Evolutionary conservation across 2,329 filamentous ascomycete species (phyloP).

Genomic region (Aspergillus aculeatus): DNA sequence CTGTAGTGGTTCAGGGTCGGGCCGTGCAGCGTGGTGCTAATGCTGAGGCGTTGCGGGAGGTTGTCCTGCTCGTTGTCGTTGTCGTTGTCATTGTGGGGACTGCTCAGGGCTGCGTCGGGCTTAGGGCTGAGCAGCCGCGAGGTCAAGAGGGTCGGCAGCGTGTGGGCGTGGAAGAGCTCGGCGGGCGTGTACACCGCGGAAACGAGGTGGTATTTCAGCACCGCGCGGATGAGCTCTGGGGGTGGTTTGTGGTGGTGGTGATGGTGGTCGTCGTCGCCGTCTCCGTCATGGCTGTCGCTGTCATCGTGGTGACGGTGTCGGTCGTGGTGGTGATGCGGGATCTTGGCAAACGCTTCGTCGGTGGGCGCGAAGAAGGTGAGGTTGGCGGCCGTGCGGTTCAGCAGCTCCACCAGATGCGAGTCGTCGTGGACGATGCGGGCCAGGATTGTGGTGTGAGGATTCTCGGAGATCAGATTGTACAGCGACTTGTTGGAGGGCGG

Average conservation of each 20-base stretch:
- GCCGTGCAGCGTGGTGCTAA: constrained; percentile 62
- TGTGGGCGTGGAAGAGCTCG: constrained; percentile 67
- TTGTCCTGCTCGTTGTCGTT: constrained; percentile 38
- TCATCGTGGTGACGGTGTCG: constrained; percentile 1
- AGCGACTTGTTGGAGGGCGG: constrained; percentile 65
- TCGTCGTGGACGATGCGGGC: constrained; percentile 72
- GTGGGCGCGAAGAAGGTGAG: constrained; percentile 80
- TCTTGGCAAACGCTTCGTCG: constrained; percentile 71
- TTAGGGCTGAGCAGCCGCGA: constrained; percentile 55
- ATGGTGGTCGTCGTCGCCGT: background rate
- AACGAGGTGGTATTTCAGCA: constrained; percentile 74
- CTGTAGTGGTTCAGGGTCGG: constrained; percentile 75
- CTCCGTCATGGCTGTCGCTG: background rate
- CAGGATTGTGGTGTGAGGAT: constrained; percentile 75
- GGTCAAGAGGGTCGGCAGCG: constrained; percentile 67
- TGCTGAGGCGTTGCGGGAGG: constrained; percentile 67
- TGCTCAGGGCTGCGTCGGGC: no score
- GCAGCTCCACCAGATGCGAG: constrained; percentile 65
- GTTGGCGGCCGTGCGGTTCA: constrained; percentile 73
- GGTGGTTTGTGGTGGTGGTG: constrained; percentile 52
- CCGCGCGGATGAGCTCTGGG: constrained; percentile 66
- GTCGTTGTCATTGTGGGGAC: background rate
- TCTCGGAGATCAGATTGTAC: constrained; percentile 74
- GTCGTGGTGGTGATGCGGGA: constrained; percentile 47
- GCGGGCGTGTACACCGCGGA: constrained; percentile 65